Conservation (phyloP, 345 rosid genomes). For the Psidium friedrichsthalianum region DNA sequence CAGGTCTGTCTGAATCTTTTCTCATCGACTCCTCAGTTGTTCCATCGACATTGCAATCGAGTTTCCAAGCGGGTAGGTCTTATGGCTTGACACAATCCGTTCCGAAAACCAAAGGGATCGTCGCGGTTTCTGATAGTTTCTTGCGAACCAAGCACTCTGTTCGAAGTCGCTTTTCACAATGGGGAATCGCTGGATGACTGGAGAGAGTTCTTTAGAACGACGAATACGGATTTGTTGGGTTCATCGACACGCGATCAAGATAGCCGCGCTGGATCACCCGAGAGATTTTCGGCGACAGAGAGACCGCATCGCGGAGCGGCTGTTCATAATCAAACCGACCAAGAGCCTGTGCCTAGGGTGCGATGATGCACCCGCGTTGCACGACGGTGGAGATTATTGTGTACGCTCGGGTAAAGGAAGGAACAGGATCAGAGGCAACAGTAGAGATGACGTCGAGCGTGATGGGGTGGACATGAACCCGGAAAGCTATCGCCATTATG, state of each 20-base stretch:
- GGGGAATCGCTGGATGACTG: constrained; percentile 36
- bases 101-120: too few relatives aligned
- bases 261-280: constrained; percentile 69
- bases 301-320: constrained; percentile 58
- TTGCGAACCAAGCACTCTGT: too few relatives aligned
- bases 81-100: too few relatives aligned
- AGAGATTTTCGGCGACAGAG: constrained; percentile 40
- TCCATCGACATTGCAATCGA: too few relatives aligned
- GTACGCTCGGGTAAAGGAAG: constrained; percentile 39
- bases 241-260: constrained; percentile 62
- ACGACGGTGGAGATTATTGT: not conserved
- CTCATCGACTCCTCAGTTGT: too few relatives aligned
- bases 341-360: not conserved
- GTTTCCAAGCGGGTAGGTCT: too few relatives aligned
- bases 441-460: constrained; percentile 15
- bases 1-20: too few relatives aligned
- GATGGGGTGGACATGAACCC: constrained; percentile 24
- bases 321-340: constrained; percentile 34
- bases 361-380: too few relatives aligned
- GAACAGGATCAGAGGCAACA: constrained; percentile 27
- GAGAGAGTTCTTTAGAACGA: constrained; percentile 62
- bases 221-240: constrained; percentile 53
- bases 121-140: too few relatives aligned
- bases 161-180: too few relatives aligned
- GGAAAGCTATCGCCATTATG: constrained; percentile 18